Evolutionary conservation across 1,284 basidiomycete genomes (phyloP), one percentile per base, ranked within the genome.

Genomic region (Pseudozyma flocculosa): DNA sequence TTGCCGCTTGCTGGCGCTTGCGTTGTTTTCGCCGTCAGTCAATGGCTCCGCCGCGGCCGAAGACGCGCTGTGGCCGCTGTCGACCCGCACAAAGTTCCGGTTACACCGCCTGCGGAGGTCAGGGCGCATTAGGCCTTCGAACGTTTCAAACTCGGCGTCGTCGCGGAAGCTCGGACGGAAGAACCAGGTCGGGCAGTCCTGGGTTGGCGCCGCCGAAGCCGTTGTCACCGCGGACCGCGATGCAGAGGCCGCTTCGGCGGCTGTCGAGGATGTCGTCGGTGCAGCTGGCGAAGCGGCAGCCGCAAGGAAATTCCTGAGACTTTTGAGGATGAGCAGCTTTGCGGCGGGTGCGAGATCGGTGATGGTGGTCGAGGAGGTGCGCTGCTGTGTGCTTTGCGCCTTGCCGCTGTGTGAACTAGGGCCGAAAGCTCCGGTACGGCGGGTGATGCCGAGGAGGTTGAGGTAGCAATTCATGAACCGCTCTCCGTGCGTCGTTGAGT

Each of bases 381-480:
- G 26, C 32, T 34, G 32, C 32, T 17, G 32, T n/a, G n/a, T n/a
- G n/a, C n/a, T n/a, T n/a, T n/a, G n/a, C n/a, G n/a, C n/a, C n/a
- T n/a, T n/a, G n/a, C n/a, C n/a, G n/a, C n/a, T n/a, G n/a, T n/a
- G n/a, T n/a, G n/a, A n/a, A n/a, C n/a, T n/a, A n/a, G n/a, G n/a
- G n/a, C n/a, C n/a, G n/a, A n/a, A n/a, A 22, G 61, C 39, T 26
- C 47, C 40, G 1, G 59, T 54, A 22, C 54, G 46, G 24, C 48
- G 53, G 2, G 62, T 66, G 50, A 72, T 68, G 17, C 72, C 72
- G 26, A 74, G 52, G 22, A 74, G 57, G 26, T 65, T 70, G 45
- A 74, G 61, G 34, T 61, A 65, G 48, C 68, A 72, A 32, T 62
- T 61, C 52, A 74, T 61, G 32, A 72, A 56, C 1, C 68, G 57